phyloP scores from a whole-genome alignment of 2,329 filamentous ascomycete genomes.

The Chaetoscypha palmicola region DNA sequence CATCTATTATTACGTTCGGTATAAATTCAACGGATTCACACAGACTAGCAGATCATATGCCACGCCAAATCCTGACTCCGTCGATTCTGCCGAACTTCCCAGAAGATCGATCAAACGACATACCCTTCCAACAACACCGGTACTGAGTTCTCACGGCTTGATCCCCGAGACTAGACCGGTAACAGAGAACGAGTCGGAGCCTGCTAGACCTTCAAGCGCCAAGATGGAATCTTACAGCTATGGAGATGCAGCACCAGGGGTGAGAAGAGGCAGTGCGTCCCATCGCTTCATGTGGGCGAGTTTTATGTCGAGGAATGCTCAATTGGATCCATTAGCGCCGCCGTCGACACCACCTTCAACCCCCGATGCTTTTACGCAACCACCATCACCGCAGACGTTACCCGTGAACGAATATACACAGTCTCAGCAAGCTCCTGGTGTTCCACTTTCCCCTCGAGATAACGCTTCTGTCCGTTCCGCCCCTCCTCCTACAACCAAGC shows the following conservation, averaged over 20 bases:
- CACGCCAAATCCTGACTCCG: conserved; percentile 8
- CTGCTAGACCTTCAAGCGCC: conserved; percentile 15
- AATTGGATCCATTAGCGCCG: conserved; percentile 7
- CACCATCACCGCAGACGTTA: conserved; percentile 8
- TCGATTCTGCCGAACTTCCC: conserved; percentile 8
- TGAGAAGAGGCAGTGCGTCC: conserved; percentile 11
- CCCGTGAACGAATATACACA: conserved; percentile 5
- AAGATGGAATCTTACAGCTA: conserved; percentile 14
- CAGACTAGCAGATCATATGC: conserved; percentile 11
- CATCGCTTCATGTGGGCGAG: conserved; percentile 28
- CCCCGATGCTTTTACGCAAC: conserved; percentile 12
- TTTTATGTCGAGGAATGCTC: conserved; percentile 17
- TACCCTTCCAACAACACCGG: conserved; percentile 22
- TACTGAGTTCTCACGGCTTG: conserved; percentile 24
- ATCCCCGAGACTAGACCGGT: conserved; percentile 20
- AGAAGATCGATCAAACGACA: conserved; percentile 7
- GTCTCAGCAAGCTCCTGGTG: background rate
- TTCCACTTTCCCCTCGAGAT: conserved; percentile 3
- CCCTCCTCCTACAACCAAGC: conserved; percentile 2
- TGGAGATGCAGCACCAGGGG: background rate
- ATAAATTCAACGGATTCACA: conserved; percentile 28
- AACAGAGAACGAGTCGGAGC: conserved; percentile 8
- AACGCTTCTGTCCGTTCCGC: conserved; percentile 3
- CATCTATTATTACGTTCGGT: conserved; percentile 62
- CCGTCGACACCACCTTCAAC: conserved; percentile 18